Evolutionary conservation across 176 grass and related monocot genomes (phyloP).

Genomic region (Cocos nucifera): DNA sequence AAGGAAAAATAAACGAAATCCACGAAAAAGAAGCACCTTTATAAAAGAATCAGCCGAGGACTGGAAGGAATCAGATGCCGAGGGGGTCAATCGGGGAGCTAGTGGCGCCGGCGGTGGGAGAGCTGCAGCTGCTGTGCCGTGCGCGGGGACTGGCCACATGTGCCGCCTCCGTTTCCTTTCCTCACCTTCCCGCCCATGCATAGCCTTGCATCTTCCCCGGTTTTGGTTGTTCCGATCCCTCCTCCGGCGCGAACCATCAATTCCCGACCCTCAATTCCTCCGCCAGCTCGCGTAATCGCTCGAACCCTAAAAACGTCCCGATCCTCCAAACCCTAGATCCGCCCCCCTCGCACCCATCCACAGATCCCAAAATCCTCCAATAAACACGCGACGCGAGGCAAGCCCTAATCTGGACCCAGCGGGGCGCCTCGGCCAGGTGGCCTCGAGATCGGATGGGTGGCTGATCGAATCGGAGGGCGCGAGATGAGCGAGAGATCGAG

Average conservation of each 20-base stretch:
- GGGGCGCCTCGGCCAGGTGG: constrained; percentile 18
- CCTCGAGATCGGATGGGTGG: background rate
- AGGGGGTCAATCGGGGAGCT: background rate
- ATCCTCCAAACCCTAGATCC: background rate
- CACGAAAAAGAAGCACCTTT: background rate
- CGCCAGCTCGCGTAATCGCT: background rate
- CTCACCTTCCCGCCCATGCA: constrained; percentile 14
- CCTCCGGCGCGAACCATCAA: constrained; percentile 7
- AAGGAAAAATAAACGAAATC: background rate
- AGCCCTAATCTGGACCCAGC: constrained; percentile 14
- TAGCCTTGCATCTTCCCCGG: constrained; percentile 10
- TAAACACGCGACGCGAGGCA: background rate
- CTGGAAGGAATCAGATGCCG: background rate
- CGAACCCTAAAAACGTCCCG: background rate
- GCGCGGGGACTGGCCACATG: constrained; percentile 8
- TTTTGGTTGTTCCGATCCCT: constrained; percentile 1
- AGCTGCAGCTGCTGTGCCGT: constrained; percentile 2
- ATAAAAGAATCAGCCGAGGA: background rate
- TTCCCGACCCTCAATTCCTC: constrained; percentile 2
- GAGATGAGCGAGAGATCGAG: background rate
- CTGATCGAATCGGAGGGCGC: background rate
- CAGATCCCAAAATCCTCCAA: background rate
- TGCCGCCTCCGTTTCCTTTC: constrained; percentile 5
- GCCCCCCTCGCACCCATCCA: background rate
- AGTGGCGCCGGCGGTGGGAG: background rate